phyloP scores from a whole-genome alignment of 2,329 filamentous ascomycete species.

The Penicillium fuscoglaucum region DNA sequence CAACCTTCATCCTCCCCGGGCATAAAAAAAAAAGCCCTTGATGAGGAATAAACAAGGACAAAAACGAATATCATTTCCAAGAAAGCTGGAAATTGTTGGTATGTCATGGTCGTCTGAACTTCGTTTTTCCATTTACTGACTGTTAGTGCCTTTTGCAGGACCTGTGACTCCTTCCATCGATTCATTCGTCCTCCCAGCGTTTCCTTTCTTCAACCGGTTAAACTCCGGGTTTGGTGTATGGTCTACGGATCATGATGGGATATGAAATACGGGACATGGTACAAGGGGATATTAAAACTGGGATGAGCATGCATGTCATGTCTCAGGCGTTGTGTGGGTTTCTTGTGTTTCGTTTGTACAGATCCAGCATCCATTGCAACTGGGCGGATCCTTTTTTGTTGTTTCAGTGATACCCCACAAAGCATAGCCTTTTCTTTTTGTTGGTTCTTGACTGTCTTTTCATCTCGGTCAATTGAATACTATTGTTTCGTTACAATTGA shows the following conservation, averaged over 20 bases:
- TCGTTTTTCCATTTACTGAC: neutral
- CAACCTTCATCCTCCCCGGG: neutral
- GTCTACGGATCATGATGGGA: neutral
- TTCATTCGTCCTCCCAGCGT: neutral
- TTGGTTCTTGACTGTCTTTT: neutral
- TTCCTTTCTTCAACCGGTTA: neutral
- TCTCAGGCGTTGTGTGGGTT: neutral
- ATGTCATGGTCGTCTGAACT: neutral
- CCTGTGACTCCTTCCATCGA: neutral
- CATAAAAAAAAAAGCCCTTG: neutral
- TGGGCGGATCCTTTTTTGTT: neutral
- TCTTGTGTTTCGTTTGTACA: neutral
- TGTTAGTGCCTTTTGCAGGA: neutral
- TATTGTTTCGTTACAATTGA: neutral
- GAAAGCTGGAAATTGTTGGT: neutral
- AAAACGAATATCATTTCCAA: neutral
- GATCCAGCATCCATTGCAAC: neutral
- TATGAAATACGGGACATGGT: neutral
- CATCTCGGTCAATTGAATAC: neutral
- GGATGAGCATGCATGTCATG: neutral
- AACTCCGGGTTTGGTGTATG: neutral
- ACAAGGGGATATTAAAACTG: constrained; percentile 5
- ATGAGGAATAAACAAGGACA: neutral
- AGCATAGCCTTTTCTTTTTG: neutral
- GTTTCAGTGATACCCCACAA: constrained; percentile 5